Evolutionary conservation across 1,139 yeast species (phyloP), one percentile per base, ranked within the genome.

Genomic region (Meyerozyma guilliermondii): DNA sequence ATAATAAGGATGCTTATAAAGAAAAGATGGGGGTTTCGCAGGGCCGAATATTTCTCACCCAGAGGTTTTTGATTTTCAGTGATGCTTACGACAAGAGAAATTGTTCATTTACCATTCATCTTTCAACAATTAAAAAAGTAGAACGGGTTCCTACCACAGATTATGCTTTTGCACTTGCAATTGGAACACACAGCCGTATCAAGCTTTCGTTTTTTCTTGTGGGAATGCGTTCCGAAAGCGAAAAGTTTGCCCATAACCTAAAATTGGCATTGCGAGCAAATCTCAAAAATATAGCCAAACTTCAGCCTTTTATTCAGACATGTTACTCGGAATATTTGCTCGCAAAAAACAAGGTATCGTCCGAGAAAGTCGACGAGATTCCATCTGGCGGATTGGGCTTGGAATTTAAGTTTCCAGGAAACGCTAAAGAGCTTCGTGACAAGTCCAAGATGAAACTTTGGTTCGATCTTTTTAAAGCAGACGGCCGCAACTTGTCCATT

Each of bases 321-420:
- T 79, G 94, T 48, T 92, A 88, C 59, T 89, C 97, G 0, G 98
- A 92, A 57, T 91, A 87, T 58, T 68, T 89, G 38, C 66, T 87
- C 39, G 73, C 79, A 14, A 83, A 83, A 50, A 84, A 84, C 56
- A 69, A 75, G 43, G 59, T 70, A 2, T 61, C 78, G 36, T 49
- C 59, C 7, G 78, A 77, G 48, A 68, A 63, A 43, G 62, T 74
- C 31, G 72, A 74, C 4, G 54, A 60, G n/a, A 73, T 82, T 0
- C 96, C 97, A 0, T 68, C 74, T 3, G 94, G 94, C 20, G 98
- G 98, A 0, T 68, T 91, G 35, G 98, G 98, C 0, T 76, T 85
- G 54, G 66, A 66, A 22, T 89, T 80, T 64, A 85, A 86, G 52
- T 94, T 84, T 59, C 98, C 98, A 0, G 98, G 98, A 0, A 88